Evolutionary conservation across 768 basidiomycete species (phyloP), one percentile per base, ranked within the genome.

Genomic region (Tricholomella constricta): DNA sequence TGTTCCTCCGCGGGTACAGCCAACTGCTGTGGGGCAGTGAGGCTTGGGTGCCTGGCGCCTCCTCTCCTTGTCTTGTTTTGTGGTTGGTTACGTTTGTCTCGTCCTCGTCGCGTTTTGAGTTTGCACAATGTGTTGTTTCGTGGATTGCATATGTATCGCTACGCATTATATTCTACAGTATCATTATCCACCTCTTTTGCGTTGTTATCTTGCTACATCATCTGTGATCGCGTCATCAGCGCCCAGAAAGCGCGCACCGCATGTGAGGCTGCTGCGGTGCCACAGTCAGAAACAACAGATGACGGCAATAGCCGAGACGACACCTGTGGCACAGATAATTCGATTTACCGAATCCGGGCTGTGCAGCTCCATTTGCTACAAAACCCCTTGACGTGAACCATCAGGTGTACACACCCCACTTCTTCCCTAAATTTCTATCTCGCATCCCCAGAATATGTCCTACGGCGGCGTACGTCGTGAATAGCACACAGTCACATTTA

Each of bases 391-490:
- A 27, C 48, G 31, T 49, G 38, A 14, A 41, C 37, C 37, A 29
- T 41, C 48, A 41, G 27, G 27, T 41, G 25, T 27, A 12, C 9
- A 17, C 10, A 23, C 38, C 19, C 15, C n/a, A 12, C 23, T 37
- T 42, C 27, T 42, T 10, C 23, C 25, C 26, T 12, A n/a, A 26
- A n/a, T 25, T 19, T 2, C 29, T 32, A 32, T 34, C 25, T 40
- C 35, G 47, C 26, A 36, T 10, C 8, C 10, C 38, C 48, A 19
- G 27, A 60, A 43, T 15, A 73, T 76, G 73, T 73, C 74, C 32
- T 74, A 72, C 69, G 70, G 70, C 45, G 66, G 65, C 27, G 65
- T 65, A 55, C 20, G 59, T 51, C 7, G 4, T 42, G 12, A 27
- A 14, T 11, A 20, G 37, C n/a, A 11, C 6, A 51, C 36, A 23